Conservation (phyloP, 108 stramenopile genomes). For the Skeletonema costatum region DNA sequence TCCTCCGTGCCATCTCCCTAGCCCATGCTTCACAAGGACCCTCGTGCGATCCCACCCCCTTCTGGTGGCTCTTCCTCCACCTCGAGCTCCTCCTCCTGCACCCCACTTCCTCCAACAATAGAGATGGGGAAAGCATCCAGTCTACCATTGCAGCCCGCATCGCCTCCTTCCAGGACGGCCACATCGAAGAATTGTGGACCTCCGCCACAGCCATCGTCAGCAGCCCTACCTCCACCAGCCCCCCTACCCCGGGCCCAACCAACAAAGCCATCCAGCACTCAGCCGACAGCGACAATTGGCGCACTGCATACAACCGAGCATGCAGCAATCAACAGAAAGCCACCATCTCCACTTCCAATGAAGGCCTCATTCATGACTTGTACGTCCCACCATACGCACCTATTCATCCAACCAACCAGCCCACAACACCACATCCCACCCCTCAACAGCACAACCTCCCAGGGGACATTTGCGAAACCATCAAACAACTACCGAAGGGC, state of each 20-base stretch:
- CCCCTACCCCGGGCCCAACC: neutral
- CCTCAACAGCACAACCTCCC: constrained; percentile 7
- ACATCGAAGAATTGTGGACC: neutral
- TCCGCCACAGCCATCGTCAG: neutral
- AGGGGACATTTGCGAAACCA: constrained; percentile 15
- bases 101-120: neutral
- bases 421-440: neutral
- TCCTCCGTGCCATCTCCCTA: neutral
- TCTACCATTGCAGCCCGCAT: neutral
- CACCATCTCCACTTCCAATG: constrained; percentile 10
- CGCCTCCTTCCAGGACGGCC: neutral
- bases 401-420: neutral
- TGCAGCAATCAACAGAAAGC: neutral
- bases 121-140: neutral
- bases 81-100: constrained; percentile 10
- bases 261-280: constrained; percentile 17
- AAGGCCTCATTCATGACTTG: neutral
- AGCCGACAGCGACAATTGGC: constrained; percentile 32
- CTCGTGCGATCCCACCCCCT: neutral
- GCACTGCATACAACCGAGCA: constrained; percentile 6
- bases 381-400: neutral
- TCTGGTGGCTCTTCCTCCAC: constrained; percentile 26
- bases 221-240: neutral
- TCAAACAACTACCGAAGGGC: neutral
- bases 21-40: neutral